Base-by-base conservation (phyloP, 2,329 filamentous ascomycete species). In the Alternaria conjuncta region DNA sequence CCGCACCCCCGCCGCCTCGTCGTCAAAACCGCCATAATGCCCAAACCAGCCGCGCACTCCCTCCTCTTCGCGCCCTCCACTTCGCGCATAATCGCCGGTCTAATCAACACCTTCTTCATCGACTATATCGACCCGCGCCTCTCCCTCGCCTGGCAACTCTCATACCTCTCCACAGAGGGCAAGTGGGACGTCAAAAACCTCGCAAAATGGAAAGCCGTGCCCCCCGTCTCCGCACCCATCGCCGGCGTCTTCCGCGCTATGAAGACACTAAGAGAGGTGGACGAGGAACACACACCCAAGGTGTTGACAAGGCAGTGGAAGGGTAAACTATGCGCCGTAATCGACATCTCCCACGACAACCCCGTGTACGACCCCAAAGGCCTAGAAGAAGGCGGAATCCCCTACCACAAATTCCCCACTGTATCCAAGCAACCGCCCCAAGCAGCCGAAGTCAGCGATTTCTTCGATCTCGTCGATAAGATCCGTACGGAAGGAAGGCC, bases 161-260 rank as follows among this genome's bases (percentile, higher is more conserved):
- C 95, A 72, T 91, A 96, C 73, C 88, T 98, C 23, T 93, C 92
- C 3, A 93, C 91, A 2, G 92, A 94, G 70, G 94, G 94, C 4
- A 98, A 98, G 82, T 98, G 95, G 95, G 95, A 97, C 75, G 93
- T 98, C 70, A 98, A 98, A 82, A 98, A 98, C 74, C 85, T 97
- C 11, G 89, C 87, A 63, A 98, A 98, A 77, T 98, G 95, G 95
- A 87, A 92, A 78, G 89, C 88, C 18, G 91, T 96, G 1, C 81
- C 84, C 2, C 92, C 94, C 0, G 92, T 97, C 1, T 96, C 92
- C 0, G 85, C 87, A 2, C 89, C 90, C 4, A 96, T 98, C 63
- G 92, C 87, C 0, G 88, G 88, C 13, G 84, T 94, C 5, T 97
- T 97, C 77, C 89, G 92, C 25, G 94, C 93, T 3, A 91, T 97